Evolutionary conservation across 495 filamentous ascomycete genomes (phyloP).

Genomic region (Tuber microsphaerosporum): DNA sequence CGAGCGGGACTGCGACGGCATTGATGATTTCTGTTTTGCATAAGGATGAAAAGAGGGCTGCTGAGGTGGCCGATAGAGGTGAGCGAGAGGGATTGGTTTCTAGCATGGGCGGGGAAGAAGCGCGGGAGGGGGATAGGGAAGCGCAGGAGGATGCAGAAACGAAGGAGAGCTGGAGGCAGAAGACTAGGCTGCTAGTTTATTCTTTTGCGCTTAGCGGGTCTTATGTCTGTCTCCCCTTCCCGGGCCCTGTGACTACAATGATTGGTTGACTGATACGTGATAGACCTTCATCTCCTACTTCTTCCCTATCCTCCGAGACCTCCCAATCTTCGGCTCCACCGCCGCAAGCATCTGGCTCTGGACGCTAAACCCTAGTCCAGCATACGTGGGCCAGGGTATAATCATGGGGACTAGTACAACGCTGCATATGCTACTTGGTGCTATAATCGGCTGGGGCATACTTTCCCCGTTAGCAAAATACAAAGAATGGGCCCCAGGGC

Average conservation of each 20-base stretch:
- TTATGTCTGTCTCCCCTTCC: conserved; percentile 46
- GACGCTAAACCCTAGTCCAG: conserved; percentile 90
- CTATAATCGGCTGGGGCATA: conserved; percentile 82
- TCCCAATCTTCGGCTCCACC: conserved; percentile 72
- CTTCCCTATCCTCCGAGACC: conserved; percentile 70
- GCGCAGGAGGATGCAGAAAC: conserved; percentile 24
- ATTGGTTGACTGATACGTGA: conserved; percentile 1
- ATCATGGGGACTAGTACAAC: conserved; percentile 92
- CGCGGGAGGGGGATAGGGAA: not conserved
- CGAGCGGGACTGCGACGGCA: conserved; percentile 88
- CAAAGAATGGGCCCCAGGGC: conserved; percentile 81
- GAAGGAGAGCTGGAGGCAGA: conserved; percentile 48
- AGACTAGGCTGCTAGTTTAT: conserved; percentile 49
- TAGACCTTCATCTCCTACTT: conserved; percentile 89
- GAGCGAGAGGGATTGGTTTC: not conserved
- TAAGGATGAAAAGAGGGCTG: not conserved
- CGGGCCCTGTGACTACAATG: conserved; percentile 50
- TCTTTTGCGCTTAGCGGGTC: conserved; percentile 35
- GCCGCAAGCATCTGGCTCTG: conserved; percentile 82
- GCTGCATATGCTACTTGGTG: conserved; percentile 89
- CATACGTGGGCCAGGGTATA: conserved; percentile 81
- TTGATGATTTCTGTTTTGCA: conserved; percentile 70
- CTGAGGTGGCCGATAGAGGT: not conserved
- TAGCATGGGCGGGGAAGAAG: not conserved
- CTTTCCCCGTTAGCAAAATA: conserved; percentile 80